Evolutionary conservation across 495 filamentous ascomycete species (phyloP), one percentile per base, ranked within the genome.

Genomic region (Annulohypoxylon bovei): DNA sequence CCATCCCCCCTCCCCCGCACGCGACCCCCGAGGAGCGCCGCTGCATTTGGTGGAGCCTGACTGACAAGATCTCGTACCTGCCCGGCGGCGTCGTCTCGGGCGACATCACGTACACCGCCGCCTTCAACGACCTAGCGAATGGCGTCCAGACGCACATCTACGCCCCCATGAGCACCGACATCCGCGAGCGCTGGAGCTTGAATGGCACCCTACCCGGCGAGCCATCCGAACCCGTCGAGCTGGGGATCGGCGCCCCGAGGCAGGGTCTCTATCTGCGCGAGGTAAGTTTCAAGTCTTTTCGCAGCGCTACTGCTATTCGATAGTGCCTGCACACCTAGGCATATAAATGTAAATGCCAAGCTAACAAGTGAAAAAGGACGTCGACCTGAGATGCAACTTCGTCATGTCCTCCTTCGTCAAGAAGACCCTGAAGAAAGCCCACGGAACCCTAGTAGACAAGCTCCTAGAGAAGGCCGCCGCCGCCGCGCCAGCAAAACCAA

Each of bases 111-210:
- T 95, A 93, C 81, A 89, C 89, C 18, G 90, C 84, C 64, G 90
- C 89, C 68, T 94, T 95, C 79, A 84, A 91, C 79, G 85, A 94
- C 67, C 77, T 91, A 20, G 78, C 85, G 2, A 83, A 84, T 56
- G 92, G 92, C 2, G 73, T 94, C 30, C 88, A 92, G 78, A 93
- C 91, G 8, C 92, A 94, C 74, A 84, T 86, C 67, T 92, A 92
- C 65, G 91, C 91, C 1, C 81, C 90, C 0, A 77, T 87, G 71
- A 87, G 87, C 12, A 77, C 90, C 59, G 89, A 93, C 49, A 89
- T 95, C 66, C 86, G 86, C 50, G 88, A 86, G 44, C 89, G 89
- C 78, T 93, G 90, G 88, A 87, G 80, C 0, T 76, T 88, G 6
- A 86, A 83, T 35, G 91, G 92, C 11, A 84, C 82, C 22, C 75